Evolutionary conservation across 129 eudicot species (phyloP), one percentile per base, ranked within the genome.

Genomic region (Centaurea solstitialis): DNA sequence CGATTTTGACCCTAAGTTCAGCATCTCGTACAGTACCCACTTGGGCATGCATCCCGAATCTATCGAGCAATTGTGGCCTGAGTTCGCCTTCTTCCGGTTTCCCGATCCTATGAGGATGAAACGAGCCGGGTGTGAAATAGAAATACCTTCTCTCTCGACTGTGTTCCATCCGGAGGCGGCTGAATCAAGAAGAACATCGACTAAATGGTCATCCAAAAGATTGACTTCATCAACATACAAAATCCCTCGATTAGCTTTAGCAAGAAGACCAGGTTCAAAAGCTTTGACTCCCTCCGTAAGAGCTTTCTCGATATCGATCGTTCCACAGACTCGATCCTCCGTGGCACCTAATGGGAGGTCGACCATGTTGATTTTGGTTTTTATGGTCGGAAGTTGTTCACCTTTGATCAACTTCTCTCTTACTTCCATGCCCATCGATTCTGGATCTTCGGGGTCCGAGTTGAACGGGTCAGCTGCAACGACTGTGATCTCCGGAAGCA

Each of bases 311-410:
- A 90, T 94, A 81, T 94, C 97, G 64, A 94, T 94, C n/a, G 98
- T 94, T 24, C 98, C 98, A 62, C 98, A 94, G 9, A 94, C 98
- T 66, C 98, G 80, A 74, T 94, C 98, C 73, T 94, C 97, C 1
- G 98, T 94, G 9, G 97, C 97, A 74, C 98, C 98, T 77, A 94
- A 83, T n/a, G 98, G 98, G 38, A 94, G 84, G 85, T 94, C 98
- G 82, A 94, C 99, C 99, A 92, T 94, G 88, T 86, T 94, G 87
- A 94, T 92, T 82, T 94, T 94, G 86, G 97, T 92, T 26, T 62
- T 79, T 9, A 86, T 24, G 13, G 91, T 82, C 15, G 87, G 78
- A 73, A 94, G 91, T 79, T 86, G 76, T 85, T 94, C 97, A 0
- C 97, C 97, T 78, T 80, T 86, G 5, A 88, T 65, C 33, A 90